Conservation (phyloP, 306 rosid genomes). For the Oemleria cerasiformis region DNA sequence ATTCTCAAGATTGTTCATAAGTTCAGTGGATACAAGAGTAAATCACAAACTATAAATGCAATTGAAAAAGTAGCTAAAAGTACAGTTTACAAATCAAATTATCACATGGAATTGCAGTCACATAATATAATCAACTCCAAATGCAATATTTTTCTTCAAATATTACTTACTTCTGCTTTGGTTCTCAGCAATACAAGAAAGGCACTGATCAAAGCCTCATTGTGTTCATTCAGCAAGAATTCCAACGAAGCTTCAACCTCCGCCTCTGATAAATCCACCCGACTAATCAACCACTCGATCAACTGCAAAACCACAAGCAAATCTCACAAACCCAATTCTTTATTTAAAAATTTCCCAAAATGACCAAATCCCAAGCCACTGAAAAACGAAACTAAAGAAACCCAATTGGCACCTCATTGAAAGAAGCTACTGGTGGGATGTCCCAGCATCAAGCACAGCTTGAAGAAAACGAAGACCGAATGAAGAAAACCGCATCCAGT, state of each 20-base stretch:
- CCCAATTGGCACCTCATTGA: constrained; percentile 37
- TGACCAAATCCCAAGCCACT: neutral
- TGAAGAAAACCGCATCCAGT: constrained; percentile 78
- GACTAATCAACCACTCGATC: constrained; percentile 60
- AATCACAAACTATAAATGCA: neutral
- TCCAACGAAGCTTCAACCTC: constrained; percentile 73
- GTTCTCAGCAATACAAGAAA: constrained; percentile 81
- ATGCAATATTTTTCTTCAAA: neutral
- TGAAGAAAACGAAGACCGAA: no score
- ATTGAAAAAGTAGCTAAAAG: no score
- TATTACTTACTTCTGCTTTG: constrained; percentile 69
- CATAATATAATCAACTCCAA: neutral
- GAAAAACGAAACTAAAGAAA: neutral
- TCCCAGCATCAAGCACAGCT: no score
- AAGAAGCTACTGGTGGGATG: constrained; percentile 15
- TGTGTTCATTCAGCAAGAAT: constrained; percentile 53
- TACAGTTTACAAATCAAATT: no score
- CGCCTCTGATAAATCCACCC: constrained; percentile 60
- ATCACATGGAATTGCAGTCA: neutral
- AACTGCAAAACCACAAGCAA: constrained; percentile 41
- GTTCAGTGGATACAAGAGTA: neutral
- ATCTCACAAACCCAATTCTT: constrained; percentile 18
- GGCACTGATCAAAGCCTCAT: constrained; percentile 84
- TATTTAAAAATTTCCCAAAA: neutral
- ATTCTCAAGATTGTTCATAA: neutral